Evolutionary conservation across 257 asterid genomes (phyloP).

Genomic region (Ilex asprella): DNA sequence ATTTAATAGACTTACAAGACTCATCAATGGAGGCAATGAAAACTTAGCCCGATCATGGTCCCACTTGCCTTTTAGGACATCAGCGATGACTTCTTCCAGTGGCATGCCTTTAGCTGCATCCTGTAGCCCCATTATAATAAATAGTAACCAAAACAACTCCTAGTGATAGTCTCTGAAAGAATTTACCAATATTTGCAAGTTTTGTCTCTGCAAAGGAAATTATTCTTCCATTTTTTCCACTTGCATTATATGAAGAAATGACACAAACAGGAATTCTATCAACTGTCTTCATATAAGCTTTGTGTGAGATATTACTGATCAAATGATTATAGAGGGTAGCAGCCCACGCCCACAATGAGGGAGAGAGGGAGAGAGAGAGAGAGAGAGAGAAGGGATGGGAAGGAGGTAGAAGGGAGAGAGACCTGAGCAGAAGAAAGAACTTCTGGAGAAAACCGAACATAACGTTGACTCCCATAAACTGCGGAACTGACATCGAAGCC

Average conservation of each 20-base stretch:
- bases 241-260: too few species aligned
- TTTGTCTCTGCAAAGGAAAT: too few species aligned
- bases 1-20: slow-evolving; percentile 55
- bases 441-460: slow-evolving; percentile 87
- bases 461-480: slow-evolving; percentile 94
- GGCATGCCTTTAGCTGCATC: slow-evolving; percentile 38
- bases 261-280: too few species aligned
- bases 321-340: too few species aligned
- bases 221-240: too few species aligned
- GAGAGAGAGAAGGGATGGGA: not conserved
- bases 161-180: too few species aligned
- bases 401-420: slow-evolving; percentile 7
- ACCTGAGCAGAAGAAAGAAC: slow-evolving; percentile 95
- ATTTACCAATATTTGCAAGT: too few species aligned
- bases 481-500: slow-evolving; percentile 99
- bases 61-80: slow-evolving; percentile 78
- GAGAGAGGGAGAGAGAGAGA: too few species aligned
- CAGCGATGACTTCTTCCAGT: slow-evolving; percentile 23
- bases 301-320: too few species aligned
- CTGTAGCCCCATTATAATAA: slow-evolving; percentile 34
- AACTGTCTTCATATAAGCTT: too few species aligned
- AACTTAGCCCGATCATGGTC: slow-evolving; percentile 89
- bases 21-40: slow-evolving; percentile 33
- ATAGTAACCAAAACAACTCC: too few species aligned
- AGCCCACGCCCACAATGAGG: too few species aligned